Evolutionary conservation across 257 asterid species (phyloP).

Genomic region (Solanum ossicruentum): DNA sequence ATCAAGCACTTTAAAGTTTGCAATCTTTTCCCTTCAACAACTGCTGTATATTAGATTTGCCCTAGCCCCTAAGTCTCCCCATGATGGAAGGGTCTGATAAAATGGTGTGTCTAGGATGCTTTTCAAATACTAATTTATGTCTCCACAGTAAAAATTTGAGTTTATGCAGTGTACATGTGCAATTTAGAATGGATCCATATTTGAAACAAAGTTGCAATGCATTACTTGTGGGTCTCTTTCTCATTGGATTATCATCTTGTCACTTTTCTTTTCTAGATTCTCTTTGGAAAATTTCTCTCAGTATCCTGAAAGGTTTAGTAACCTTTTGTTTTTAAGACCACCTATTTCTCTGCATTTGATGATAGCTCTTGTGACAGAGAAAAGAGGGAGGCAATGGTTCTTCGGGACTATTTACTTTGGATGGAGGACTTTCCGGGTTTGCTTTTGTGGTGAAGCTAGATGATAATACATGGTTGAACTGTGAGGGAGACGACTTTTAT

Average conservation of each 20-base stretch:
- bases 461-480: slow-evolving; percentile 64
- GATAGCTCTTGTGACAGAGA: slow-evolving; percentile 34
- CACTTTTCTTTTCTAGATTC: not conserved
- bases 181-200: not conserved
- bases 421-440: slow-evolving; percentile 44
- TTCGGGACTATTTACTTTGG: slow-evolving; percentile 55
- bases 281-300: not conserved
- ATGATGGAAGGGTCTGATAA: not conserved
- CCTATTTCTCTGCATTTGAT: slow-evolving; percentile 4
- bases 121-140: not conserved
- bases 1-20: not conserved
- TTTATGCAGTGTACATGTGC: not conserved
- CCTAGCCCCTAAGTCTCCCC: not conserved
- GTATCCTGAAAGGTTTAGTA: not conserved
- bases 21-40: not conserved
- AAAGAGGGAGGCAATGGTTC: slow-evolving; percentile 45
- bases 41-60: not conserved
- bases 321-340: not conserved
- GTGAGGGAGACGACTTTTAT: slow-evolving; percentile 66
- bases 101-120: not conserved
- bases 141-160: not conserved
- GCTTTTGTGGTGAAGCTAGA: slow-evolving; percentile 74
- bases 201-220: not conserved
- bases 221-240: not conserved
- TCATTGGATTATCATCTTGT: not conserved